Evolutionary conservation across 106 monocot genomes (phyloP).

Genomic region (Amphibolis antarctica): DNA sequence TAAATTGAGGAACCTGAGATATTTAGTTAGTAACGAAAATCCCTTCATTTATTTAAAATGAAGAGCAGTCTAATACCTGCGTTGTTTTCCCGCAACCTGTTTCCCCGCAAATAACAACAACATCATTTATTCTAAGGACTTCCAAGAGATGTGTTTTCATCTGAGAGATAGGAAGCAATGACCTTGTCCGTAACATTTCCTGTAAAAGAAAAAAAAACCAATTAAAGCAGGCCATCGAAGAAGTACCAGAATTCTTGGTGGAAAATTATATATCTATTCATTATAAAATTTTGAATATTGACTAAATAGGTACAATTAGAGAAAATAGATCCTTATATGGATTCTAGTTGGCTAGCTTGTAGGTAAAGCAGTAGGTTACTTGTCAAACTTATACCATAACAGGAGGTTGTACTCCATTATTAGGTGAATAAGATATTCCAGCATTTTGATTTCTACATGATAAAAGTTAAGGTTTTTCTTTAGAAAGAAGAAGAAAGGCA

Average conservation of each 20-base stretch:
- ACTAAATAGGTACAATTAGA: too few species aligned
- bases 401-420: too few species aligned
- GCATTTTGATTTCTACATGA: too few species aligned
- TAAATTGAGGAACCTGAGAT: slow-evolving; percentile 89
- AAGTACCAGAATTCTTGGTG: background rate
- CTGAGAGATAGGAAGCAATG: slow-evolving; percentile 66
- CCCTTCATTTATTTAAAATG: background rate
- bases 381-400: too few species aligned
- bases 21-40: slow-evolving; percentile 3
- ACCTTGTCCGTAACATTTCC: slow-evolving; percentile 80
- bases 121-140: slow-evolving; percentile 60
- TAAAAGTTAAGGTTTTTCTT: too few species aligned
- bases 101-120: slow-evolving; percentile 90
- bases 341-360: too few species aligned
- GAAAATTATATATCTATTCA: too few species aligned
- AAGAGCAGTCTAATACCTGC: slow-evolving; percentile 38
- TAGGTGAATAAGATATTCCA: too few species aligned
- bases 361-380: too few species aligned
- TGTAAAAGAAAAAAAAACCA: slow-evolving; percentile 14
- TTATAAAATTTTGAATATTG: too few species aligned
- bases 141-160: slow-evolving; percentile 50
- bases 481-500: too few species aligned
- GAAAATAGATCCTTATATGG: too few species aligned
- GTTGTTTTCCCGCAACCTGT: slow-evolving; percentile 99
- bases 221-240: background rate